phyloP scores from a whole-genome alignment of 2,329 filamentous ascomycete genomes.

The Trichoderma sp. region DNA sequence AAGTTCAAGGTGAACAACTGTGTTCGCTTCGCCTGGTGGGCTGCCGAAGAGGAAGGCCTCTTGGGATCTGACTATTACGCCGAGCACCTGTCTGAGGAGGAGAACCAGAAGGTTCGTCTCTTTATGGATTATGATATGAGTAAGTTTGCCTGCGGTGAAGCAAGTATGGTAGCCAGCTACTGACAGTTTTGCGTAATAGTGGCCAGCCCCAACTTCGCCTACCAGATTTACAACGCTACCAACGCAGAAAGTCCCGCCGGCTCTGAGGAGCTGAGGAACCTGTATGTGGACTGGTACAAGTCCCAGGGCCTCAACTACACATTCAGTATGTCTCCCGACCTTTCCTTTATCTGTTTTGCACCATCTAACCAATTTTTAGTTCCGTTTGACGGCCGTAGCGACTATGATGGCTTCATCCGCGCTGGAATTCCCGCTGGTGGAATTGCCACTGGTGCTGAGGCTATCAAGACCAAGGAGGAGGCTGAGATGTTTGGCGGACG shows the following conservation, averaged over 20 bases:
- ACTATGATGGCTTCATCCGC: conserved; percentile 75
- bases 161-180: neutral
- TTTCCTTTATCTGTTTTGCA: too few species aligned
- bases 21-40: conserved; percentile 62
- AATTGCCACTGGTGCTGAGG: conserved; percentile 75
- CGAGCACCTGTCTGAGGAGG: conserved; percentile 49
- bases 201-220: conserved; percentile 62
- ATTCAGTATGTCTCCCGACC: conserved; percentile 40
- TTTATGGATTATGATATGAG: conserved; percentile 70
- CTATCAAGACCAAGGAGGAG: conserved; percentile 67
- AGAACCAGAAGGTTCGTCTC: conserved; percentile 60
- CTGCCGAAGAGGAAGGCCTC: conserved; percentile 64
- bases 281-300: conserved; percentile 67
- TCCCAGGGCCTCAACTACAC: conserved; percentile 61
- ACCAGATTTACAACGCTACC: conserved; percentile 68
- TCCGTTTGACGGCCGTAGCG: conserved; percentile 73
- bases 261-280: conserved; percentile 63
- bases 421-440: conserved; percentile 71
- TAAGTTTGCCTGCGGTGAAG: neutral
- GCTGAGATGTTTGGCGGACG: conserved; percentile 66
- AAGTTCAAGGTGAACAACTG: conserved; percentile 56
- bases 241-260: conserved; percentile 68
- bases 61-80: conserved; percentile 63
- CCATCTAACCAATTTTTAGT: conserved; percentile 29
- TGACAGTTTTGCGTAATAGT: conserved; percentile 39